Base-by-base conservation (phyloP, 1,284 basidiomycete species). In the Earliella scabrosa region DNA sequence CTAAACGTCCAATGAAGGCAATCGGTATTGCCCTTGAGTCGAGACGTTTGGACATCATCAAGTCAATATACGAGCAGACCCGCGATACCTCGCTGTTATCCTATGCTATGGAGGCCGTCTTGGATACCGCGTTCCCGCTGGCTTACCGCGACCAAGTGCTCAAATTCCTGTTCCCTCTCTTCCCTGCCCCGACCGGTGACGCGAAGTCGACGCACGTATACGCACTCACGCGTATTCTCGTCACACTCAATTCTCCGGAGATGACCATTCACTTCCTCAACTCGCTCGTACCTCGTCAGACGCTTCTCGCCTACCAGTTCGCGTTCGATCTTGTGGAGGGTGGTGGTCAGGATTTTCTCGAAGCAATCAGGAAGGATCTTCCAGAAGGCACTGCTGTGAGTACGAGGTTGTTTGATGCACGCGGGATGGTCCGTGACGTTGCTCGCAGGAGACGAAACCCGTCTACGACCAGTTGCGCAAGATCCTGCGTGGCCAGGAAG, bases 241-340 rank as follows among this genome's bases (percentile, higher is more conserved):
- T 97, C 32, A 92, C 94, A 20, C 82, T 96, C 52, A 90, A 90
- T 69, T 88, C 88, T 58, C 82, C 89, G 5, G 80, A 85, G 1
- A 78, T 94, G 44, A 91, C 92, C 1, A 80, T 90, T 10, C 80
- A 86, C 21, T 78, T 95, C 44, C 71, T 96, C 58, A 82, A 79
- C 7, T 86, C 87, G 2, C 79, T 95, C 20, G 81, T 93, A 13
- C 84, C 86, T 1, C 82, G 83, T 59, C 84, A 92, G 66, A 82
- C 82, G 35, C 75, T 94, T 5, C 78, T 95, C 32, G 94, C 93
- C 2, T 97, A 94, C 71, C 96, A 98, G 70, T 87, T 97, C 68
- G 93, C 91, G 0, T 98, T 97, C 68, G 96, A 98, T 73, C 77
- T 98, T 49, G 91, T 90, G 16, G 95, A 97, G 74, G 93, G 95